Percentiles rank a stretch among this genome's conserved stretches.
Evolutionary conservation across 2,329 filamentous ascomycete genomes (phyloP).

Genomic region (Penicillium fuscoglaucum): DNA sequence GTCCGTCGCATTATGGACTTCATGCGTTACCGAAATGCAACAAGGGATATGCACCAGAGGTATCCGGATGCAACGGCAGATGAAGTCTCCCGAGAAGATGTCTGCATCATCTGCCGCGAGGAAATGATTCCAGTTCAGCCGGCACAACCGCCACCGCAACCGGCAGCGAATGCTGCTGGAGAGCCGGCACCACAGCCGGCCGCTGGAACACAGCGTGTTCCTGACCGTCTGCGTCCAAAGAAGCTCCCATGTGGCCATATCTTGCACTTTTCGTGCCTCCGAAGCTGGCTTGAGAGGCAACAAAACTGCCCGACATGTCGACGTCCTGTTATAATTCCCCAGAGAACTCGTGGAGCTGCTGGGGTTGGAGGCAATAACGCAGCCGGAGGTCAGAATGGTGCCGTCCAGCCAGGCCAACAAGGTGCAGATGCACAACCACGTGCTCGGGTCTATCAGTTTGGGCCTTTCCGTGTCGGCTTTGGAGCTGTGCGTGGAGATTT

Average conservation of each 20-base stretch:
- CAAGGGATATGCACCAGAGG: slow-evolving; percentile 85
- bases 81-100: slow-evolving; percentile 81
- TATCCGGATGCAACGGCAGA: slow-evolving; percentile 89
- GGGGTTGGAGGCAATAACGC: slow-evolving; percentile 30
- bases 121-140: slow-evolving; percentile 83
- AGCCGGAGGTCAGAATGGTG: slow-evolving; percentile 32
- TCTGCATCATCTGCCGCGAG: slow-evolving; percentile 96
- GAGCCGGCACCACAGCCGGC: slow-evolving; percentile 32
- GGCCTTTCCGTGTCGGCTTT: slow-evolving; percentile 73
- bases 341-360: slow-evolving; percentile 34
- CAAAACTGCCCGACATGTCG: slow-evolving; percentile 96
- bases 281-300: slow-evolving; percentile 95
- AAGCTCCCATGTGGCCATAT: slow-evolving; percentile 97
- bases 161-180: slow-evolving; percentile 43
- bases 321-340: slow-evolving; percentile 67
- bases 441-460: slow-evolving; percentile 68
- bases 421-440: slow-evolving; percentile 45
- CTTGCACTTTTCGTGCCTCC: slow-evolving; percentile 87
- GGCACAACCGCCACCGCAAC: slow-evolving; percentile 48
- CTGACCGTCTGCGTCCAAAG: slow-evolving; percentile 85
- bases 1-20: slow-evolving; percentile 86
- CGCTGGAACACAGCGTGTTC: slow-evolving; percentile 46
- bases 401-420: slow-evolving; percentile 42
- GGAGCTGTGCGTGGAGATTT: slow-evolving; percentile 60
- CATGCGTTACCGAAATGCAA: slow-evolving; percentile 84